Evolutionary conservation across 495 filamentous ascomycete genomes (phyloP).

Genomic region (Penicillium alfredii): DNA sequence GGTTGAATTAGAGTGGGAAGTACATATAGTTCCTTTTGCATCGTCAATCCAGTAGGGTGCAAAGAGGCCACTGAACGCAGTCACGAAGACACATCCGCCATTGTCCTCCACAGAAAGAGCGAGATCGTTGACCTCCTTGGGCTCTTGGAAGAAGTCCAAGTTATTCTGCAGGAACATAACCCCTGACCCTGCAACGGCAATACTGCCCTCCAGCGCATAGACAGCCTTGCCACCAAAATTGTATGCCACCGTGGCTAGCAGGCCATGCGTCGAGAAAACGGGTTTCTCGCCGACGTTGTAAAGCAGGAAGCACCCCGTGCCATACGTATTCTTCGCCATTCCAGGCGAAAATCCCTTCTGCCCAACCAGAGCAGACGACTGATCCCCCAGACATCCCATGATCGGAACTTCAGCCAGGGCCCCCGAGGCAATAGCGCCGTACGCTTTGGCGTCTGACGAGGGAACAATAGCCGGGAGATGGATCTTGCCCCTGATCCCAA

Average conservation of each 20-base stretch:
- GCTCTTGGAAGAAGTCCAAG: conserved; percentile 67
- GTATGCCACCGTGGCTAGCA: conserved; percentile 78
- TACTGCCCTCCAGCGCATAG: conserved; percentile 89
- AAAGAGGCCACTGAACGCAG: conserved; percentile 91
- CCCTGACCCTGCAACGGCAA: conserved; percentile 87
- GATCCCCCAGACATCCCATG: conserved; percentile 84
- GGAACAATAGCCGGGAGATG: conserved; percentile 79
- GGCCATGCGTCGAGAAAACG: conserved; percentile 84
- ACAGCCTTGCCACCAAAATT: conserved; percentile 70
- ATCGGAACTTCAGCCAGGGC: conserved; percentile 65
- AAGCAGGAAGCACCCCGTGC: conserved; percentile 89
- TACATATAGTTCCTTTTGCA: conserved; percentile 84
- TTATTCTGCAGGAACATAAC: conserved; percentile 90
- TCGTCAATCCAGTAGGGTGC: conserved; percentile 98
- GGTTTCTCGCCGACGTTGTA: conserved; percentile 90
- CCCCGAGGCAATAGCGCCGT: conserved; percentile 61
- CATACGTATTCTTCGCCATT: conserved; percentile 93
- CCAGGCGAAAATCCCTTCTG: conserved; percentile 87
- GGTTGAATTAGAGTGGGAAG: conserved; percentile 27
- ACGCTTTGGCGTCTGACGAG: conserved; percentile 69
- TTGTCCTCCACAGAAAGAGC: conserved; percentile 77
- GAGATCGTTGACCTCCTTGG: conserved; percentile 72
- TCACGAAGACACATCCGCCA: conserved; percentile 91
- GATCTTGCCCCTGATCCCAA: conserved; percentile 65
- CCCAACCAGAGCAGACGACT: conserved; percentile 87